Evolutionary conservation across 2,329 filamentous ascomycete genomes (phyloP).

Genomic region (Lecanoromycetidae sp.): DNA sequence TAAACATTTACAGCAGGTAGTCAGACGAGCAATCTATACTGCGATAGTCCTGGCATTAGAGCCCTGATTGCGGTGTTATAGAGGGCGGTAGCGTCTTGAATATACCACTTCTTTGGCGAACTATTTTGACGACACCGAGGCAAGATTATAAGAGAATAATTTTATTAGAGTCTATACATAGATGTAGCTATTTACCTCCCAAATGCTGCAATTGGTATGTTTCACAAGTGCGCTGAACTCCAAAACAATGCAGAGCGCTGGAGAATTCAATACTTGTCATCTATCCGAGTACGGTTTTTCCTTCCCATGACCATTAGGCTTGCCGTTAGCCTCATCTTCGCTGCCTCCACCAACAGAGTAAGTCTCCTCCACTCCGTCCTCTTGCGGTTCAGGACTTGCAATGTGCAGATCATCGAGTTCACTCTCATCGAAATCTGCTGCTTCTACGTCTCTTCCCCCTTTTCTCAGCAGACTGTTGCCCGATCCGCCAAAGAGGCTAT

Average conservation of each 20-base stretch:
- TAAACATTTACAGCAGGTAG: too few relatives aligned
- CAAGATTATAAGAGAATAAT: too few relatives aligned
- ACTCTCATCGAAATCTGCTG: constrained; percentile 49
- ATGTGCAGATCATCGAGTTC: constrained; percentile 45
- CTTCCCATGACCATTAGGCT: constrained; percentile 13
- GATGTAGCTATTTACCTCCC: too few relatives aligned
- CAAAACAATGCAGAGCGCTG: not conserved
- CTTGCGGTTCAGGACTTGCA: constrained; percentile 22
- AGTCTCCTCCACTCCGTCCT: constrained; percentile 25
- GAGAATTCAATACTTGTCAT: too few relatives aligned
- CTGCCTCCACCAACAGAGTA: constrained; percentile 40
- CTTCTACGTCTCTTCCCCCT: constrained; percentile 42
- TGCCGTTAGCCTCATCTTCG: constrained; percentile 23
- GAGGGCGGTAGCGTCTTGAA: too few relatives aligned
- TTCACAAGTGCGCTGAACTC: not conserved
- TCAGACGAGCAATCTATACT: too few relatives aligned
- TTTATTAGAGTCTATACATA: not conserved
- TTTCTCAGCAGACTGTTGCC: constrained; percentile 17
- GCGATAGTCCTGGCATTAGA: too few relatives aligned
- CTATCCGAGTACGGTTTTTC: too few relatives aligned
- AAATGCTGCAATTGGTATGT: too few relatives aligned
- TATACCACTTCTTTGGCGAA: too few relatives aligned
- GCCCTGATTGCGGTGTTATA: too few relatives aligned
- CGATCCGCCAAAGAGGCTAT: constrained; percentile 28
- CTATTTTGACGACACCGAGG: too few relatives aligned